Conservation (phyloP, 1,139 yeast genomes). For the Magnusiomyces suaveolens region DNA sequence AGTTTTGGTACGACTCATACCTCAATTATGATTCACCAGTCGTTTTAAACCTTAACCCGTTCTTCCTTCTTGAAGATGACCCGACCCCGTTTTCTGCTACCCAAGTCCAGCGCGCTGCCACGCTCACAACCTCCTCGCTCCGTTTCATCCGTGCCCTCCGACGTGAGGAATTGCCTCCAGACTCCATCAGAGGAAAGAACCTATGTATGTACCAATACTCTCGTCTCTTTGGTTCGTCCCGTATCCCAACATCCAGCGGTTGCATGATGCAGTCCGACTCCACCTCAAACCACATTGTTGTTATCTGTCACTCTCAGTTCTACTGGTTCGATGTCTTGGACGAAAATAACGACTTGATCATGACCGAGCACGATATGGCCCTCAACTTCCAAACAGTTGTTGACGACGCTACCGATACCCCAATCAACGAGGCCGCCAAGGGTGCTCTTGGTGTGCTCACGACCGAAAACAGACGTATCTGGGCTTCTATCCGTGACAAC, state of each 20-base stretch:
- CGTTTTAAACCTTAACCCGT: conserved; percentile 78
- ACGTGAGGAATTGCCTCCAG: conserved; percentile 66
- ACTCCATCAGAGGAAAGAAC: conserved; percentile 50
- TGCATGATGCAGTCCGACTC: conserved; percentile 78
- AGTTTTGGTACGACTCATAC: conserved; percentile 88
- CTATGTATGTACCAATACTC: conserved; percentile 87
- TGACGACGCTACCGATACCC: conserved; percentile 55
- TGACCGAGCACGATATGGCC: conserved; percentile 65
- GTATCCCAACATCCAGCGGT: conserved; percentile 73
- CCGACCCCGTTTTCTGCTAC: conserved; percentile 67
- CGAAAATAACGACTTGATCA: conserved; percentile 53
- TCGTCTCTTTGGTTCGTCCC: conserved; percentile 72
- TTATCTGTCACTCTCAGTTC: conserved; percentile 77
- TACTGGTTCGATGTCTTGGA: conserved; percentile 92
- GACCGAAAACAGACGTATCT: conserved; percentile 74
- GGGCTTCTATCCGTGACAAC: conserved; percentile 64
- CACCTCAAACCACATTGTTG: conserved; percentile 68
- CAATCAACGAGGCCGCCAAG: conserved; percentile 59
- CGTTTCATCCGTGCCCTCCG: conserved; percentile 73
- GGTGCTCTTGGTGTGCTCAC: conserved; percentile 84
- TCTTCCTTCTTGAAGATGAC: conserved; percentile 79
- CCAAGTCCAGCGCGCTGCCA: conserved; percentile 74
- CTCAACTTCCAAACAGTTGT: conserved; percentile 67
- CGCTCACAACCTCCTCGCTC: conserved; percentile 69
- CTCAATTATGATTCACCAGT: conserved; percentile 77